Conservation (phyloP, 2,329 filamentous ascomycete species). For the Fusarium poae region DNA sequence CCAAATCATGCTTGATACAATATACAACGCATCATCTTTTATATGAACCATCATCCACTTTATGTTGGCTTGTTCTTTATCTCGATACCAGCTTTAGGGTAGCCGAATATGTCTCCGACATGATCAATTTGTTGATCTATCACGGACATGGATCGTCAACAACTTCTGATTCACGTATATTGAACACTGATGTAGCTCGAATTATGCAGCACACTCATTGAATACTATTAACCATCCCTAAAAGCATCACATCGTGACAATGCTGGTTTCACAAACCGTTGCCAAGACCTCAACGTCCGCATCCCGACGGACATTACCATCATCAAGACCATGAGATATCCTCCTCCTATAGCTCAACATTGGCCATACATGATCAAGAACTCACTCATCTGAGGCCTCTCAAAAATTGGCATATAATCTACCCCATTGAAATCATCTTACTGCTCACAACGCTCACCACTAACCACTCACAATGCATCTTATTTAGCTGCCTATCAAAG, state of each 20-base stretch:
- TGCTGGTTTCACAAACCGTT: neutral
- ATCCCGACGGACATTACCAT: neutral
- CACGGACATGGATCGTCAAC: too few relatives aligned
- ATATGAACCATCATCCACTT: neutral
- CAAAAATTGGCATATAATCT: neutral
- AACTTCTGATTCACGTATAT: neutral
- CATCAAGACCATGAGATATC: neutral
- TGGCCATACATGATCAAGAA: neutral
- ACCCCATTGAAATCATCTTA: neutral
- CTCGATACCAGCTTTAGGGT: neutral
- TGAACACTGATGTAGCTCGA: too few relatives aligned
- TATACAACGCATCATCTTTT: neutral
- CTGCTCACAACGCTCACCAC: neutral
- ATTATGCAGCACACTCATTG: neutral
- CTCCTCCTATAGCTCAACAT: neutral
- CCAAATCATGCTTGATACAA: neutral
- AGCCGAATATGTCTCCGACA: neutral
- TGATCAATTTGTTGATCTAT: neutral
- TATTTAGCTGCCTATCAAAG: slow-evolving; percentile 52
- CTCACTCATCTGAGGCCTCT: neutral
- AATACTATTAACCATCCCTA: neutral
- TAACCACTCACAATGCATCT: slow-evolving; percentile 48
- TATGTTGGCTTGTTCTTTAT: neutral
- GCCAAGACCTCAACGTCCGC: slow-evolving; percentile 1
- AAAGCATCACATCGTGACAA: neutral